Conservation (phyloP, 163 green algal species). For the Scenedesmus sp. region DNA sequence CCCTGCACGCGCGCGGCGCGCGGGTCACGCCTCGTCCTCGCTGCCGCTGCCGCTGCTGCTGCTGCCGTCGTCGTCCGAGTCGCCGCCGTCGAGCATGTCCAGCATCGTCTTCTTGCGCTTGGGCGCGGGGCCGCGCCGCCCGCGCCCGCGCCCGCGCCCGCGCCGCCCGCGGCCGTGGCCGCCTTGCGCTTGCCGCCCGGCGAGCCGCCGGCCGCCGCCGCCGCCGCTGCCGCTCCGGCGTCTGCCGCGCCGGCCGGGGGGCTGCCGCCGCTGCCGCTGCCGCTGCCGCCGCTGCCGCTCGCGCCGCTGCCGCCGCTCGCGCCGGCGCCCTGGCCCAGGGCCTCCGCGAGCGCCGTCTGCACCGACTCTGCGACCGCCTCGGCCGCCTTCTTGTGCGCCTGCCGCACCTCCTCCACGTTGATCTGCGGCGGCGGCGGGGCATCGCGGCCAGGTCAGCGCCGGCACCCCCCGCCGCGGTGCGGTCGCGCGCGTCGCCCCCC, state of each 20-base stretch:
- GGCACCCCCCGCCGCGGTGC: too few relatives aligned
- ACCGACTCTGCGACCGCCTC: slow-evolving; percentile 62
- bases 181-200: slow-evolving; percentile 19
- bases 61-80: not conserved
- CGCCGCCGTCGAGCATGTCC: slow-evolving; percentile 29
- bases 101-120: slow-evolving; percentile 34
- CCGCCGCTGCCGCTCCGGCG: not conserved
- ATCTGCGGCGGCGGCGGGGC: slow-evolving; percentile 50
- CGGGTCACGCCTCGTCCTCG: not conserved
- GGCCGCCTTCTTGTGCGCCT: slow-evolving; percentile 56
- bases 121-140: not conserved
- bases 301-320: slow-evolving; percentile 18
- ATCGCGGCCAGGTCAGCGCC: too few relatives aligned
- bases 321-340: slow-evolving; percentile 5
- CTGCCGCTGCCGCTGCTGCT: not conserved
- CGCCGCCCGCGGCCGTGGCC: not conserved
- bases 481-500: not conserved
- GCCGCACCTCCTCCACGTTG: slow-evolving; percentile 59
- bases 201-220: not conserved
- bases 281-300: slow-evolving; percentile 1
- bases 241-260: not conserved
- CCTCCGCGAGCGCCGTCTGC: slow-evolving; percentile 56
- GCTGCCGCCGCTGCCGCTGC: slow-evolving; percentile 6
- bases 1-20: not conserved
- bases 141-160: not conserved